Evolutionary conservation across 2,329 filamentous ascomycete species (phyloP).

Genomic region (Ilyonectria mors-panacis): DNA sequence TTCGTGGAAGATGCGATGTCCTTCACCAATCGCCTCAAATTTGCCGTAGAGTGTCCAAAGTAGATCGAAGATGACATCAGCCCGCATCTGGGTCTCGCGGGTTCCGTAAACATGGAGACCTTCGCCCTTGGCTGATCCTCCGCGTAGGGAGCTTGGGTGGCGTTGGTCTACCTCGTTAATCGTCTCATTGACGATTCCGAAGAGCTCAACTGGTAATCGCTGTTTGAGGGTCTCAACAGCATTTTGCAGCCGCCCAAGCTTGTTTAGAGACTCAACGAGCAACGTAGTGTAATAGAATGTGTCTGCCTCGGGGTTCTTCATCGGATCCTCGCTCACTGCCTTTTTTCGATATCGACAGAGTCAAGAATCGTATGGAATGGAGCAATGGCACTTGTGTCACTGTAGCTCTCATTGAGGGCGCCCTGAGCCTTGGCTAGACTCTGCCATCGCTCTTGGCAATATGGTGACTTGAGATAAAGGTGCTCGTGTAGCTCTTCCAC

Average conservation of each 20-base stretch:
- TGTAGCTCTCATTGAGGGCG: conserved; percentile 63
- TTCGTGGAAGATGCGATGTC: conserved; percentile 94
- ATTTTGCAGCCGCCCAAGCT: conserved; percentile 86
- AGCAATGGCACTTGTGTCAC: conserved; percentile 61
- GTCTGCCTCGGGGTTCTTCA: conserved; percentile 94
- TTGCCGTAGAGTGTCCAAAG: conserved; percentile 95
- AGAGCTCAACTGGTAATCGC: conserved; percentile 92
- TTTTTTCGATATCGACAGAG: conserved; percentile 72
- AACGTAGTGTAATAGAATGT: conserved; percentile 94
- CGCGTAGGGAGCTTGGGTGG: conserved; percentile 85
- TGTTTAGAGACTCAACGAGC: conserved; percentile 90
- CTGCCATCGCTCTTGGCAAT: conserved; percentile 97
- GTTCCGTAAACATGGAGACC: conserved; percentile 75
- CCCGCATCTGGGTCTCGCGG: conserved; percentile 82
- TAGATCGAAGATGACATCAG: conserved; percentile 90
- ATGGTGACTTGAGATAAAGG: conserved; percentile 96
- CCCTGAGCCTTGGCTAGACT: conserved; percentile 79
- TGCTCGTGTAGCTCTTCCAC: conserved; percentile 99
- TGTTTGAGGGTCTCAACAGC: conserved; percentile 94
- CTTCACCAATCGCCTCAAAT: conserved; percentile 96
- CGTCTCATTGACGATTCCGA: conserved; percentile 93
- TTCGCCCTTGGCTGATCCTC: conserved; percentile 66
- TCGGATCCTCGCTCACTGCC: conserved; percentile 84
- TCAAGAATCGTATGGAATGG: conserved; percentile 75
- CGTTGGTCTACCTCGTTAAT: conserved; percentile 94